Conservation (phyloP, 257 asterid species). For the Przewalskia tangutica region DNA sequence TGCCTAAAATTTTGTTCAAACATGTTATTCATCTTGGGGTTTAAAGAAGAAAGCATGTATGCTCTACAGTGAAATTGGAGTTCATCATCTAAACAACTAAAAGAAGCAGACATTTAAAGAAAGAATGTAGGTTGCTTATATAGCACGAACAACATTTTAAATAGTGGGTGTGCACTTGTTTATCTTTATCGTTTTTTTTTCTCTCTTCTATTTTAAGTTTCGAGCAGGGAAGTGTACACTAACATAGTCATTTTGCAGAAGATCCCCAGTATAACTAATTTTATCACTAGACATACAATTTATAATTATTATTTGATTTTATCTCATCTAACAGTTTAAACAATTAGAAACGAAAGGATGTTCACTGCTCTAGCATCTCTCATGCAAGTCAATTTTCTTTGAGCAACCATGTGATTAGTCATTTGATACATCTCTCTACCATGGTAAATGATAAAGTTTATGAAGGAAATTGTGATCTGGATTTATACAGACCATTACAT, state of each 20-base stretch:
- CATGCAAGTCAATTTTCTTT: background rate
- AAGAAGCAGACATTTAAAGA: background rate
- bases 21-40: background rate
- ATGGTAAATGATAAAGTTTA: background rate
- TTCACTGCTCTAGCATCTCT: background rate
- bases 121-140: background rate
- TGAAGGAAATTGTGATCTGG: background rate
- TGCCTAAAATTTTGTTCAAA: constrained; percentile 33
- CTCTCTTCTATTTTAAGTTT: background rate
- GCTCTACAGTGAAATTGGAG: background rate
- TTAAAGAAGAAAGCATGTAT: background rate
- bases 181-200: background rate
- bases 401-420: background rate
- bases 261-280: background rate
- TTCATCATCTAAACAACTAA: background rate
- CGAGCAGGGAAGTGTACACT: background rate
- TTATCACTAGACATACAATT: background rate
- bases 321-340: background rate
- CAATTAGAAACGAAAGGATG: background rate
- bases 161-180: background rate
- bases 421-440: background rate
- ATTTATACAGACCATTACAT: background rate
- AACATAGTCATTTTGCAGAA: background rate
- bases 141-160: background rate
- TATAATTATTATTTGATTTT: background rate